Base-by-base conservation (phyloP, 148 eudicot species). In the Polygonum aviculare region DNA sequence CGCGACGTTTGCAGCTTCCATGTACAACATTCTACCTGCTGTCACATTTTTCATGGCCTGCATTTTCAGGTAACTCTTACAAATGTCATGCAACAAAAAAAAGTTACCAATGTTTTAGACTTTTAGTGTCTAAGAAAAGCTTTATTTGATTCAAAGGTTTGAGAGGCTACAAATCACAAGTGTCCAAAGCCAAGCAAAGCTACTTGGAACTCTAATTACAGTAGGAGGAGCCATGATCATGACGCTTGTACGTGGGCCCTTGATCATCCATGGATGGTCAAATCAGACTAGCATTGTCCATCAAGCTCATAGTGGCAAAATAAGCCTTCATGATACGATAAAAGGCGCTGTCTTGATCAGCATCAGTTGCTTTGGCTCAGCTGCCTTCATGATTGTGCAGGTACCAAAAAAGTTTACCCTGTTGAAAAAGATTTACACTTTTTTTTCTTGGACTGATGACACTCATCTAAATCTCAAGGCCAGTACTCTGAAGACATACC, bases 171-270 rank as follows among this genome's bases (percentile, higher is more conserved):
- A 86, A 70, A 21, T 86, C 10, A 88, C 78, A 72, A 93, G 86
- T 82, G 79, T 89, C 40, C 83, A 83, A 11, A 88, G 91, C 83
- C 94, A 93, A 81, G 97, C 93, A 2, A 89, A 93, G 82, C 74
- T 93, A 45, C 50, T 90, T 0, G 98, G 94, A n/a, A 93, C 98
- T 3, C 48, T 88, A 11, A 84, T 83, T 36, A 90, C 94, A 16
- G 85, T 93, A 0, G 98, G 83, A 51, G 98, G 98, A 72, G 98
- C 98, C 41, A 93, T 93, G 98, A 73, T 93, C 83, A 93, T 93
- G 98, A 93, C 96, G 8, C 75, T 93, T 14, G 79, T 89, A 2
- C 86, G 79, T 80, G 98, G 96, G 45, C 86, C 55, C 60, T 91
- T 14, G 71, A 70, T 15, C 81, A 83, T 3, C 76, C 82, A 52